Conservation (phyloP, 305 asterid genomes). For the Stenogyne calaminthoides region DNA sequence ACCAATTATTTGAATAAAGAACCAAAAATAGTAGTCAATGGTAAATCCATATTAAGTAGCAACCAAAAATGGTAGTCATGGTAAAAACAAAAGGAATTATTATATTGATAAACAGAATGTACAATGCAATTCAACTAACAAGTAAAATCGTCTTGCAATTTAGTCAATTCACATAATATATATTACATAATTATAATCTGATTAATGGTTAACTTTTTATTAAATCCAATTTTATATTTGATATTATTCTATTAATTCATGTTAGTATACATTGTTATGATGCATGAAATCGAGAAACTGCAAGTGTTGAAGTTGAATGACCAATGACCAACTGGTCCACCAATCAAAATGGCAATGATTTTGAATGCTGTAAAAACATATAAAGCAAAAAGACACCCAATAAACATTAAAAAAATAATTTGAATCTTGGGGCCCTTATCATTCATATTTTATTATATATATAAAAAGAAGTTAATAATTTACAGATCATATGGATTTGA, state of each 20-base stretch:
- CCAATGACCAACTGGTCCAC: background rate
- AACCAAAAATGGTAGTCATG: background rate
- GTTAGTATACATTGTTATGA: background rate
- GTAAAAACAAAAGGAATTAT: too few species aligned
- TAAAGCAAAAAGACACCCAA: conserved; percentile 25
- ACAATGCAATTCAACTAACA: too few species aligned
- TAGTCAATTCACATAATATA: background rate
- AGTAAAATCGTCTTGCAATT: too few species aligned
- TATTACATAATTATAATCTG: background rate
- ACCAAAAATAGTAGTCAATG: background rate
- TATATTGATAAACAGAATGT: too few species aligned
- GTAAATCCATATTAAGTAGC: background rate
- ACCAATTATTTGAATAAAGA: background rate
- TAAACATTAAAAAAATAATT: background rate
- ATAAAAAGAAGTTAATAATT: conserved; percentile 11
- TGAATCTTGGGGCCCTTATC: conserved; percentile 14
- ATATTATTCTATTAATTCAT: background rate
- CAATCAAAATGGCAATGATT: conserved; percentile 38
- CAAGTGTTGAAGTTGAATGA: conserved; percentile 2
- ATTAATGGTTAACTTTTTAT: background rate
- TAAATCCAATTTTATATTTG: background rate
- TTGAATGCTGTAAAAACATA: conserved; percentile 32
- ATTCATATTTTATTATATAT: background rate
- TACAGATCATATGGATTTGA: conserved; percentile 41
- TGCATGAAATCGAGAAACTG: background rate